Conservation (phyloP, 768 basidiomycete species). For the Rossbeevera mucosa region DNA sequence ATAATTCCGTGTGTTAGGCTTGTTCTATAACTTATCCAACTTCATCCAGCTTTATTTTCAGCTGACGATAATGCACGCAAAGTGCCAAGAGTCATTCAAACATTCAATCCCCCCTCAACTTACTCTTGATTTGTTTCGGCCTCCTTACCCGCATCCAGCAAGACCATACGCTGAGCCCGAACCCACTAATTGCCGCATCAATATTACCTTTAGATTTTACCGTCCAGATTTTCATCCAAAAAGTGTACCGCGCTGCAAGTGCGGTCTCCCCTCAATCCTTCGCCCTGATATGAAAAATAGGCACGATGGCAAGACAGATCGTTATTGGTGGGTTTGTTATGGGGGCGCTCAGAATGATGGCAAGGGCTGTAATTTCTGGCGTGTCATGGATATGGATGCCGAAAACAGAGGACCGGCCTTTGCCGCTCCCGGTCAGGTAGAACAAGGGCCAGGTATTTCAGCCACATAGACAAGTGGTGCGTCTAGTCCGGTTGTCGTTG, state of each 20-base stretch:
- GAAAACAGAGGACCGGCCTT: constrained; percentile 60
- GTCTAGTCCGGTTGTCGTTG: background rate
- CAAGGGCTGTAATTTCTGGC: constrained; percentile 75
- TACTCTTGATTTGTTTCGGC: constrained; percentile 67
- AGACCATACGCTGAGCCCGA: constrained; percentile 26
- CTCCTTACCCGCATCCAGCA: constrained; percentile 41
- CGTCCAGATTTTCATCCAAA: constrained; percentile 72
- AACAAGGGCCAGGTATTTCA: background rate
- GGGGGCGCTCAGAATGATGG: constrained; percentile 81
- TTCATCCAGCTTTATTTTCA: constrained; percentile 23
- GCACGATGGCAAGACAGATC: constrained; percentile 47
- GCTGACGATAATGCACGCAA: constrained; percentile 86
- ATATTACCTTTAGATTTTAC: constrained; percentile 84
- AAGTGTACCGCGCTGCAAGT: constrained; percentile 68
- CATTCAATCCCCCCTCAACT: constrained; percentile 72
- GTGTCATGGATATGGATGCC: constrained; percentile 59
- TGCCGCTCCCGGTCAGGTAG: constrained; percentile 14
- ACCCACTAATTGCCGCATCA: constrained; percentile 68
- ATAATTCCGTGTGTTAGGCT: constrained; percentile 64
- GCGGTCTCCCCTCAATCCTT: constrained; percentile 64
- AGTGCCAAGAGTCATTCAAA: constrained; percentile 79
- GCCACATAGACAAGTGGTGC: constrained; percentile 2
- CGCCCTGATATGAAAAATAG: constrained; percentile 78
- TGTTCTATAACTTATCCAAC: background rate
- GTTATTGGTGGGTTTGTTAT: constrained; percentile 76